A percentile compares a stretch with the other conserved stretches of the same genome.
phyloP scores from a whole-genome alignment of 208 protist species.

The Leishmania braziliensis region DNA sequence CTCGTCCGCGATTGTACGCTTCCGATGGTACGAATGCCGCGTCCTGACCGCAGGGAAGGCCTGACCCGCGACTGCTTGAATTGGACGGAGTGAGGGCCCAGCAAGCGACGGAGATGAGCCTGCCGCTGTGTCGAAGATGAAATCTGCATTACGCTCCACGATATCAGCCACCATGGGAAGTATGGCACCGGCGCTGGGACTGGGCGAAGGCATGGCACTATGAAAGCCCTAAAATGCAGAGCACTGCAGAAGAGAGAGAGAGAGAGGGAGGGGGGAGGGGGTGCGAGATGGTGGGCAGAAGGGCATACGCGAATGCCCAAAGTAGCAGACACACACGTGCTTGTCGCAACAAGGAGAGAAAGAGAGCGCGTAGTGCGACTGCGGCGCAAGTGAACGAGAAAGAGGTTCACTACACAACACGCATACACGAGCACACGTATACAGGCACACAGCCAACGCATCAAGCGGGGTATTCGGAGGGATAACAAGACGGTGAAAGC shows the following conservation, averaged over 20 bases:
- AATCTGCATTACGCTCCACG: slow-evolving; percentile 31
- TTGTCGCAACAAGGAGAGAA: neutral
- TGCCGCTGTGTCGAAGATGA: neutral
- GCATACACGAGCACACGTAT: neutral
- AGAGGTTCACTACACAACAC: neutral
- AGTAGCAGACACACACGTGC: neutral
- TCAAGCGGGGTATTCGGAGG: neutral
- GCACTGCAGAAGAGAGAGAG: neutral
- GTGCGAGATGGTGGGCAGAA: neutral
- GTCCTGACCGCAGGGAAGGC: slow-evolving; percentile 35
- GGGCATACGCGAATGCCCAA: neutral
- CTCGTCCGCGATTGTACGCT: neutral
- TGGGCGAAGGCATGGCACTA: slow-evolving; percentile 1
- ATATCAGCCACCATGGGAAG: slow-evolving; percentile 39
- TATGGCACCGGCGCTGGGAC: neutral
- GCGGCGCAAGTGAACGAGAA: neutral
- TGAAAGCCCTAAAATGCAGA: slow-evolving; percentile 1
- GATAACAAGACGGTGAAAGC: neutral
- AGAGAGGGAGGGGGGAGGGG: neutral
- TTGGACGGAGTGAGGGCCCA: slow-evolving; percentile 32
- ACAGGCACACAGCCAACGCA: neutral
- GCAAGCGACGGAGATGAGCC: neutral
- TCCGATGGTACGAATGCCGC: slow-evolving; percentile 32
- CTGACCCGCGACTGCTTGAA: slow-evolving; percentile 44
- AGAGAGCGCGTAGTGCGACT: neutral